A percentile compares a stretch with the other conserved stretches of the same genome.
Evolutionary conservation across 2,329 filamentous ascomycete genomes (phyloP).

Genomic region (Elsinoe australis): DNA sequence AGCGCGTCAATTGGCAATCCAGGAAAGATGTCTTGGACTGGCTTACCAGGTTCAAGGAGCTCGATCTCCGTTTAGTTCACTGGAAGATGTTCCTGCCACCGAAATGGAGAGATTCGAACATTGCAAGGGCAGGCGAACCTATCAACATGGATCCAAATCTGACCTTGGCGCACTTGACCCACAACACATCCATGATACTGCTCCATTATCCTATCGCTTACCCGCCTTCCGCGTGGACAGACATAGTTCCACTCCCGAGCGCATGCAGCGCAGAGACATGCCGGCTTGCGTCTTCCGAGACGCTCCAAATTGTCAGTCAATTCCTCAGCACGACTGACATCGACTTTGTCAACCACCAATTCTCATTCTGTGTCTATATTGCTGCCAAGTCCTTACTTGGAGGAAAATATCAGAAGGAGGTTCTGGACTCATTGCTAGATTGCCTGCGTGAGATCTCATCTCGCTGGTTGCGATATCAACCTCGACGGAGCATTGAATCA

Average conservation of each 20-base stretch:
- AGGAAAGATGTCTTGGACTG: slow-evolving; percentile 7
- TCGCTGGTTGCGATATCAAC: not conserved
- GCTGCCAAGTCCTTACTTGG: slow-evolving; percentile 5
- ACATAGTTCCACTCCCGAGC: not conserved
- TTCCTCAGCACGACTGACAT: slow-evolving; percentile 7
- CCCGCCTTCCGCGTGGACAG: not conserved
- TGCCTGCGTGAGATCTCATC: slow-evolving; percentile 3
- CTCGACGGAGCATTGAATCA: not conserved
- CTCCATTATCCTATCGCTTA: slow-evolving; percentile 7
- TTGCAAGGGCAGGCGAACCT: slow-evolving; percentile 1
- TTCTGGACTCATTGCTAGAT: not conserved
- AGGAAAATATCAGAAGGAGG: not conserved
- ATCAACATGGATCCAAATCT: slow-evolving; percentile 6
- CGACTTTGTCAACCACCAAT: slow-evolving; percentile 8
- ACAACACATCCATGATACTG: not conserved
- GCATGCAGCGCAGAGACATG: slow-evolving; percentile 4
- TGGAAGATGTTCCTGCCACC: slow-evolving; percentile 2
- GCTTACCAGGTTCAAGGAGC: slow-evolving; percentile 5
- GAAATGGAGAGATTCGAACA: slow-evolving; percentile 9
- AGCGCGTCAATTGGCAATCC: not conserved
- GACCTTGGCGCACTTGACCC: not conserved
- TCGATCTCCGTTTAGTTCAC: not conserved
- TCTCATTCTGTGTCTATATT: slow-evolving; percentile 5
- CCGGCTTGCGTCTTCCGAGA: slow-evolving; percentile 1
- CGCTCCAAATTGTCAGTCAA: slow-evolving; percentile 1